A percentile compares a stretch with the other conserved stretches of the same genome.
Conservation (phyloP, 2,329 filamentous ascomycete genomes). For the Microsporum canis region DNA sequence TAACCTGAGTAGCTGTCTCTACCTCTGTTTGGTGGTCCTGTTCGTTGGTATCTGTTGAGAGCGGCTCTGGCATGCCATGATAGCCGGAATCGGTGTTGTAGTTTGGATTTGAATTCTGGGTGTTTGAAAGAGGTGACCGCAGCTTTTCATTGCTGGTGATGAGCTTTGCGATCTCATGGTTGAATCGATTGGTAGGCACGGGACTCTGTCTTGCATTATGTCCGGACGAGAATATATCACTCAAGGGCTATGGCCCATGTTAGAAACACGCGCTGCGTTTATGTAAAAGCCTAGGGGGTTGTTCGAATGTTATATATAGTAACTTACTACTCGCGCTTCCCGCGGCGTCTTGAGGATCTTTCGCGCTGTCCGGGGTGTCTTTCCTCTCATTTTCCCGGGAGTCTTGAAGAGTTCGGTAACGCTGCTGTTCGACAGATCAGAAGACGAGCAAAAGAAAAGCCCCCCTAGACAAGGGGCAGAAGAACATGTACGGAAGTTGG, state of each 20-base stretch:
- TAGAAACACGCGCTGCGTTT: slow-evolving; percentile 5
- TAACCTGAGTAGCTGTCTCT: slow-evolving; percentile 25
- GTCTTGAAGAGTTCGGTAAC: slow-evolving; percentile 88
- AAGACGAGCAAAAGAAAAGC: not conserved
- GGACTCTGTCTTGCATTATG: slow-evolving; percentile 27
- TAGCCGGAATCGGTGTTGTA: slow-evolving; percentile 39
- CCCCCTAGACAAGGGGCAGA: not conserved
- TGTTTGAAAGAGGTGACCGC: slow-evolving; percentile 11
- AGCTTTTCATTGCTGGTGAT: slow-evolving; percentile 14
- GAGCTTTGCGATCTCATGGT: slow-evolving; percentile 28
- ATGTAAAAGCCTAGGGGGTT: not conserved
- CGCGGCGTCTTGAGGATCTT: slow-evolving; percentile 21
- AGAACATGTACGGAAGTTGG: not conserved
- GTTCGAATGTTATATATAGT: not conserved
- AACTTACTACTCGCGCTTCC: slow-evolving; percentile 34
- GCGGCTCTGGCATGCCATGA: slow-evolving; percentile 32
- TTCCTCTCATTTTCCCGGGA: slow-evolving; percentile 39
- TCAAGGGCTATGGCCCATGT: slow-evolving; percentile 30
- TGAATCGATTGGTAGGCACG: slow-evolving; percentile 25
- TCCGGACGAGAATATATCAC: slow-evolving; percentile 37
- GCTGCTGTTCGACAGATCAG: slow-evolving; percentile 47
- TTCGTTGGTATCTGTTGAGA: not conserved
- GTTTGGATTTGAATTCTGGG: slow-evolving; percentile 25
- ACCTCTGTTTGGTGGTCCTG: slow-evolving; percentile 5
- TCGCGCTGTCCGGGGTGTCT: slow-evolving; percentile 37